These are phyloP conservation scores for Neurospora sp. DNA, from an alignment of 495 filamentous ascomycete species.

Conservation along the genomic window DNA sequence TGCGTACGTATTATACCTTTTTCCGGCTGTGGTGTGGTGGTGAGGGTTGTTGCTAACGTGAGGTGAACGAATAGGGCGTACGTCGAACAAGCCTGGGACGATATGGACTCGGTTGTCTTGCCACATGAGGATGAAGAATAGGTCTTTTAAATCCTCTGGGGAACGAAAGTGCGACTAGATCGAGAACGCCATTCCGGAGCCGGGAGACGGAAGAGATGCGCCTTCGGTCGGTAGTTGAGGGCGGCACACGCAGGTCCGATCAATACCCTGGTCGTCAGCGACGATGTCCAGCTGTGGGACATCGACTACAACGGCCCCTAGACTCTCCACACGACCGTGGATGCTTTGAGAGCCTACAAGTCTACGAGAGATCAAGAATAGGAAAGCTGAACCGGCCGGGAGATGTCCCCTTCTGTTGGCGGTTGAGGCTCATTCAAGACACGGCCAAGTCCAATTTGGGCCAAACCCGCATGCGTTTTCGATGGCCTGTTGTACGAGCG, in stretches of 20 bases:
- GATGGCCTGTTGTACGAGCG: not conserved
- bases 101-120: slow-evolving; percentile 9
- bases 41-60: not conserved
- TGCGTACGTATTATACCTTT: slow-evolving; percentile 14
- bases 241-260: not conserved
- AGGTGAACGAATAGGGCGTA: slow-evolving; percentile 1
- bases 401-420: not conserved
- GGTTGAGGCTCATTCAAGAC: not conserved
- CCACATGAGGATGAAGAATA: slow-evolving; percentile 2
- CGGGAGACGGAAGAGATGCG: not conserved
- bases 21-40: not conserved
- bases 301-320: not conserved
- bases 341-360: not conserved
- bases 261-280: not conserved
- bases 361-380: not conserved
- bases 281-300: not conserved
- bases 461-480: not conserved
- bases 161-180: not conserved
- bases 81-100: slow-evolving; percentile 11
- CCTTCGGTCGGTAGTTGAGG: not conserved
- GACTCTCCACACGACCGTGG: not conserved
- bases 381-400: not conserved
- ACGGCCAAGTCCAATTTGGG: not conserved
- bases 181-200: not conserved
- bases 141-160: not conserved